These are phyloP conservation scores for Colletotrichum spinosum DNA, from an alignment of 2,329 filamentous ascomycete genomes.

Conservation along the genomic window DNA sequence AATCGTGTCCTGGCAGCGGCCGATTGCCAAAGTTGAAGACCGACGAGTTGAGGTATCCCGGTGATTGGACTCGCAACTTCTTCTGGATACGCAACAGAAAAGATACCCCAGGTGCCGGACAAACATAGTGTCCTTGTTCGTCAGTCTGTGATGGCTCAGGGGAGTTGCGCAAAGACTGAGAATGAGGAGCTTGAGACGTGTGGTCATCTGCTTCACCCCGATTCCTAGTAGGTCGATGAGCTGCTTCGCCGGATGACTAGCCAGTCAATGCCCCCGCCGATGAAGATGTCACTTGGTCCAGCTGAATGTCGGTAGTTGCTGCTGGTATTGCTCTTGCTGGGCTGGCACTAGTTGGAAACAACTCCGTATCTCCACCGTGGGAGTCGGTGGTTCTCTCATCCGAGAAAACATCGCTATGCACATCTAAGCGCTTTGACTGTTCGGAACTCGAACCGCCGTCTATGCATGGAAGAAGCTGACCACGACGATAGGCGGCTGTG, in stretches of 20 bases:
- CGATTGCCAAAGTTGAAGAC: constrained; percentile 64
- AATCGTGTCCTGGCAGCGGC: constrained; percentile 54
- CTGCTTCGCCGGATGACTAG: not conserved
- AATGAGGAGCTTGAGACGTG: not conserved
- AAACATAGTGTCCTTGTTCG: constrained; percentile 46
- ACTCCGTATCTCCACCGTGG: too few species aligned
- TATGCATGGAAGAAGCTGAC: constrained; percentile 40
- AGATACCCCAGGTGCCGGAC: constrained; percentile 45
- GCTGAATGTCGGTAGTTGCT: too few species aligned
- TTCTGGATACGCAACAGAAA: constrained; percentile 44
- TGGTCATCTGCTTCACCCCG: not conserved
- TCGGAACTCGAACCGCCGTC: constrained; percentile 36
- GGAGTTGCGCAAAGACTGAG: constrained; percentile 30
- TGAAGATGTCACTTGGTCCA: too few species aligned
- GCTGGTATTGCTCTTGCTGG: too few species aligned
- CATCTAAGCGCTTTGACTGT: not conserved
- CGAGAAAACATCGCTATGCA: not conserved
- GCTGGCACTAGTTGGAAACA: too few species aligned
- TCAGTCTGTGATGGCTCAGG: constrained; percentile 46
- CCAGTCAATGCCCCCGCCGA: too few species aligned
- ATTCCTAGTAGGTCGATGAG: not conserved
- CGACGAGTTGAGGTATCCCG: constrained; percentile 52
- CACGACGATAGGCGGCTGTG: constrained; percentile 41
- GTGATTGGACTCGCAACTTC: constrained; percentile 56
- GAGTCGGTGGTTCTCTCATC: not conserved